Evolutionary conservation across 2,329 filamentous ascomycete genomes (phyloP).

Genomic region (Microsporum canis): DNA sequence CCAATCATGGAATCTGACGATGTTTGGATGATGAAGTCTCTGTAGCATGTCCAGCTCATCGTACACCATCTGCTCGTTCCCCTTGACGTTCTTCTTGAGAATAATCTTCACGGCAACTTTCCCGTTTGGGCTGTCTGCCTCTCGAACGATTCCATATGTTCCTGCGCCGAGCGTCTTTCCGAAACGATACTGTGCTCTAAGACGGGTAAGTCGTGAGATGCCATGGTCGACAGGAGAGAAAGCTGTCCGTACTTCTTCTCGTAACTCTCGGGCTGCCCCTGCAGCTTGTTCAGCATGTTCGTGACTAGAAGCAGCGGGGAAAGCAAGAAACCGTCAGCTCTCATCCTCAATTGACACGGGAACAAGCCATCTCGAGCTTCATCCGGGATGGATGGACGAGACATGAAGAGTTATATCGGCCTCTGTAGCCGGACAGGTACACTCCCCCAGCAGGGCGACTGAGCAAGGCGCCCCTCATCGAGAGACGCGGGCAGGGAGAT

Average conservation of each 20-base stretch:
- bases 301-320: slow-evolving; percentile 46
- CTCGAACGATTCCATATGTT: slow-evolving; percentile 95
- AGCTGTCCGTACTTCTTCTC: slow-evolving; percentile 72
- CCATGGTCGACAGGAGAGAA: slow-evolving; percentile 4
- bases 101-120: slow-evolving; percentile 98
- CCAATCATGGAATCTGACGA: slow-evolving; percentile 96
- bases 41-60: slow-evolving; percentile 94
- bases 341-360: background rate
- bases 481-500: background rate
- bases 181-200: slow-evolving; percentile 76
- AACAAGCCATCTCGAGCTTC: background rate
- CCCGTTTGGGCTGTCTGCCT: slow-evolving; percentile 73
- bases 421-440: background rate
- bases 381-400: background rate
- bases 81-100: slow-evolving; percentile 97
- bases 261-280: slow-evolving; percentile 94
- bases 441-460: background rate
- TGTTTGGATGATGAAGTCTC: slow-evolving; percentile 81
- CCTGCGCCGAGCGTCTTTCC: slow-evolving; percentile 89
- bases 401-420: background rate
- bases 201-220: slow-evolving; percentile 7
- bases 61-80: slow-evolving; percentile 97
- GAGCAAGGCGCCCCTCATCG: background rate
- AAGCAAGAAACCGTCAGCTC: slow-evolving; percentile 8
- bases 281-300: slow-evolving; percentile 88